A percentile compares a stretch with the other conserved stretches of the same genome.
Conservation (phyloP, 345 rosid genomes). For the Lepidium africanum region DNA sequence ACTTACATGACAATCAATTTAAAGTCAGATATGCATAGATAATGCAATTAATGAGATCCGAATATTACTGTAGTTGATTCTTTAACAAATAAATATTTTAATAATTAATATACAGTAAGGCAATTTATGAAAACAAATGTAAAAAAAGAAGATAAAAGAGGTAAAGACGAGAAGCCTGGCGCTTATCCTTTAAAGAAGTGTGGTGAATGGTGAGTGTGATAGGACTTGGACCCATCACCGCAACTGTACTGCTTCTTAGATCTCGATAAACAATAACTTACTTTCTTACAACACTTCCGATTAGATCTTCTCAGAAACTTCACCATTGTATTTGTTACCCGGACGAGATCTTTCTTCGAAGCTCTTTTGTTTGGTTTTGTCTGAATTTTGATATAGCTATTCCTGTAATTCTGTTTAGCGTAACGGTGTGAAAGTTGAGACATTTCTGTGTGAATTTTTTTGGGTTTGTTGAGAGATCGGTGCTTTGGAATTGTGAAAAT, state of each 20-base stretch:
- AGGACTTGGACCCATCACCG: slow-evolving; percentile 30
- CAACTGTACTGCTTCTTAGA: slow-evolving; percentile 11
- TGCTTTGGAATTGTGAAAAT: slow-evolving; percentile 25
- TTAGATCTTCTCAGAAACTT: slow-evolving; percentile 16
- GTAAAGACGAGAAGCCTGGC: background rate
- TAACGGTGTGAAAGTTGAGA: background rate
- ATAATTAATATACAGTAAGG: background rate
- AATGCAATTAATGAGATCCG: background rate
- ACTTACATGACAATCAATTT: slow-evolving; percentile 3
- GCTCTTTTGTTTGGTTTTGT: background rate
- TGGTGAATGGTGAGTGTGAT: slow-evolving; percentile 17
- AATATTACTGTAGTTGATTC: background rate
- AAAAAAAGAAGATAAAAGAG: background rate
- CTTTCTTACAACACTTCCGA: background rate
- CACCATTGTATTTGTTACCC: background rate
- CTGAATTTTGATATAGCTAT: background rate
- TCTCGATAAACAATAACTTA: background rate
- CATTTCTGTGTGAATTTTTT: background rate
- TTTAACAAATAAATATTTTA: no score
- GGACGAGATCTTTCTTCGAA: slow-evolving; percentile 2
- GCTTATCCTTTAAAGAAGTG: slow-evolving; percentile 19
- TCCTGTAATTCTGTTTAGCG: background rate
- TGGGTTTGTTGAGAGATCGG: slow-evolving; percentile 35
- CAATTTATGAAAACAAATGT: background rate
- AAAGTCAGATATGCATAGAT: background rate